Percentiles rank a stretch among this genome's conserved stretches.
Evolutionary conservation across 1,284 basidiomycete species (phyloP).

Genomic region (Rhizoctonia solani): DNA sequence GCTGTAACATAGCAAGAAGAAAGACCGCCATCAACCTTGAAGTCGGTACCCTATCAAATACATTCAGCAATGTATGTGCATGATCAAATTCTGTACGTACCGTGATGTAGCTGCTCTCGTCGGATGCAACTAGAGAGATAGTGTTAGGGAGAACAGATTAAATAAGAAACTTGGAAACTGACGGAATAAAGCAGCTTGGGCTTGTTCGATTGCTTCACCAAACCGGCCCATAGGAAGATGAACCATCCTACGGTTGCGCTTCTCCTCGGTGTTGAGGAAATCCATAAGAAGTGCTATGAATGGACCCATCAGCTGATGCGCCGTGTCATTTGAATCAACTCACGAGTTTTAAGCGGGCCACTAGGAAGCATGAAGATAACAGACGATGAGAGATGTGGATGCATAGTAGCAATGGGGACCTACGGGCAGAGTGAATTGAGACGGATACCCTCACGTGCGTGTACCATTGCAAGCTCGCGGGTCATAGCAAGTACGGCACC

Average conservation of each 20-base stretch:
- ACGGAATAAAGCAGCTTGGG: constrained; percentile 90
- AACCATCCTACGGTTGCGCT: constrained; percentile 84
- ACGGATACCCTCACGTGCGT: constrained; percentile 93
- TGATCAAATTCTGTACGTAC: constrained; percentile 52
- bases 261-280: constrained; percentile 96
- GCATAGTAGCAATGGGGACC: constrained; percentile 46
- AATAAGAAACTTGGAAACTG: constrained; percentile 46
- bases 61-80: constrained; percentile 18
- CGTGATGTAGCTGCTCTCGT: constrained; percentile 84
- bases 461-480: constrained; percentile 94
- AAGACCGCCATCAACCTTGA: constrained; percentile 91
- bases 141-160: constrained; percentile 8
- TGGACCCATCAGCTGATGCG: too few relatives aligned
- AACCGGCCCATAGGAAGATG: constrained; percentile 97
- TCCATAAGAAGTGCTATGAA: constrained; percentile 96
- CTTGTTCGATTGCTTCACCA: constrained; percentile 93
- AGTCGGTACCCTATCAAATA: constrained; percentile 76
- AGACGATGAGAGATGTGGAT: constrained; percentile 2
- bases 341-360: constrained; percentile 89
- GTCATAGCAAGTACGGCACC: constrained; percentile 98
- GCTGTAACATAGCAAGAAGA: constrained; percentile 87
- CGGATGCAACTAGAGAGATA: constrained; percentile 65
- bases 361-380: constrained; percentile 50
- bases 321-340: too few relatives aligned
- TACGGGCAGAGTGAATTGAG: constrained; percentile 95